These are phyloP conservation scores for Chlorella sp. DNA, from an alignment of 139 green algal species.

Conservation along the genomic window DNA sequence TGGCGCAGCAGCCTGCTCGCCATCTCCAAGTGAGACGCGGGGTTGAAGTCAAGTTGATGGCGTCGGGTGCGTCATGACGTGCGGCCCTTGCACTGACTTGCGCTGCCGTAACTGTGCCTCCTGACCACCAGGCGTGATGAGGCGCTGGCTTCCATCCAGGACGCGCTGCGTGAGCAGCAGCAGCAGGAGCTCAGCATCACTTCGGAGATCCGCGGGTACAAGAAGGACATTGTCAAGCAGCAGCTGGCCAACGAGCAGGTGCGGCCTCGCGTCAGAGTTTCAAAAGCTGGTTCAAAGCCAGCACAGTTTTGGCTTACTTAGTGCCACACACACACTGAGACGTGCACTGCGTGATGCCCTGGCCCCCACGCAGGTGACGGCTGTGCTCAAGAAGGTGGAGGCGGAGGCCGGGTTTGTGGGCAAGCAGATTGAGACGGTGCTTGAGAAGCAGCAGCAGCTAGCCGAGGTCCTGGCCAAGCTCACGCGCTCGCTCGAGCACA, in stretches of 20 bases:
- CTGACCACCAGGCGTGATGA: slow-evolving; percentile 56
- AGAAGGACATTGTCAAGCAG: slow-evolving; percentile 58
- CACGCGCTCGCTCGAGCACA: slow-evolving; percentile 50
- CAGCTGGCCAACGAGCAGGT: slow-evolving; percentile 70
- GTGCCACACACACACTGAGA: too few species aligned
- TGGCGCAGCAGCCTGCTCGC: slow-evolving; percentile 73
- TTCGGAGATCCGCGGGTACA: slow-evolving; percentile 64
- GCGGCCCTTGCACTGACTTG: neutral
- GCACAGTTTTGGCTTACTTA: too few species aligned
- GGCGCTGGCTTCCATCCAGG: slow-evolving; percentile 62
- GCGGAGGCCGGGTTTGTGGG: slow-evolving; percentile 54
- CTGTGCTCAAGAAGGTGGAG: slow-evolving; percentile 63
- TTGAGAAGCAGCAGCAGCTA: slow-evolving; percentile 52
- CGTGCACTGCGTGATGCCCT: neutral
- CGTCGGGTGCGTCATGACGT: neutral
- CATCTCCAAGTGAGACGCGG: slow-evolving; percentile 45
- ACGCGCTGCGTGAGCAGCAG: slow-evolving; percentile 61
- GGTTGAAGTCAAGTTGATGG: neutral
- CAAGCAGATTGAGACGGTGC: slow-evolving; percentile 46
- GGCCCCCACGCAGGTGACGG: slow-evolving; percentile 13
- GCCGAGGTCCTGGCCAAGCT: slow-evolving; percentile 47
- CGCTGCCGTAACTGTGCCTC: neutral
- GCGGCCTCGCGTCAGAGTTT: too few species aligned
- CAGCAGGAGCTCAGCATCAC: slow-evolving; percentile 65
- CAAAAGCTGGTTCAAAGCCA: too few species aligned